Evolutionary conservation across 2,329 filamentous ascomycete genomes (phyloP).

Genomic region (Seiridium cupressi): DNA sequence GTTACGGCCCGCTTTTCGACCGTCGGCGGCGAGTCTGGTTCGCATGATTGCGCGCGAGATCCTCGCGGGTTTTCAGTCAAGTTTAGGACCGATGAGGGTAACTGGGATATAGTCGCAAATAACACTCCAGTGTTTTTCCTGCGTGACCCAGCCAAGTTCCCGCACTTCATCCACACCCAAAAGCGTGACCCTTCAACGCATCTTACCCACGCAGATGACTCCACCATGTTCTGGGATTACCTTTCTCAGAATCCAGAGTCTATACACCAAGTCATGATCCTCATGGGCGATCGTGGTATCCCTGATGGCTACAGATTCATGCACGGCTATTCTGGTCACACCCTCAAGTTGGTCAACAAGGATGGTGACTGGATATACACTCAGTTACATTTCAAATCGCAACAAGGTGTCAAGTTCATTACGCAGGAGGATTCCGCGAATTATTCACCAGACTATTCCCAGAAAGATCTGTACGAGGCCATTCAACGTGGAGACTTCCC

Average conservation of each 20-base stretch:
- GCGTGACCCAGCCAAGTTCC: conserved; percentile 72
- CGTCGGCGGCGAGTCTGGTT: conserved; percentile 68
- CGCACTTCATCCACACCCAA: conserved; percentile 74
- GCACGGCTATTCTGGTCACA: conserved; percentile 67
- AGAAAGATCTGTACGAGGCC: conserved; percentile 62
- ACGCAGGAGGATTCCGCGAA: conserved; percentile 55
- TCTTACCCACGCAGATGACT: conserved; percentile 56
- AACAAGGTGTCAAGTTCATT: conserved; percentile 61
- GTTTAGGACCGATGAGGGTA: conserved; percentile 70
- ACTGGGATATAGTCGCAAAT: conserved; percentile 73
- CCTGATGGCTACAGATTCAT: conserved; percentile 65
- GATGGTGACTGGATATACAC: conserved; percentile 64
- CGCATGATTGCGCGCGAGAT: conserved; percentile 65
- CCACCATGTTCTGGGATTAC: conserved; percentile 52
- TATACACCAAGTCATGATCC: conserved; percentile 62
- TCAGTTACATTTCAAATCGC: conserved; percentile 62
- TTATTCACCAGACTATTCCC: conserved; percentile 61
- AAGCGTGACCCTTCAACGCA: conserved; percentile 74
- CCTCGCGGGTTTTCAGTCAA: conserved; percentile 62
- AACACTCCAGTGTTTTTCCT: conserved; percentile 79
- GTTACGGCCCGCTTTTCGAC: conserved; percentile 65
- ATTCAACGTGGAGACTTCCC: conserved; percentile 61
- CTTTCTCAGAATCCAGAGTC: conserved; percentile 60
- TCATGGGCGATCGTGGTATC: conserved; percentile 66
- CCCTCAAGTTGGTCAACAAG: conserved; percentile 64